Evolutionary conservation across 2,329 filamentous ascomycete species (phyloP).

Genomic region (Fusarium bactridioides): DNA sequence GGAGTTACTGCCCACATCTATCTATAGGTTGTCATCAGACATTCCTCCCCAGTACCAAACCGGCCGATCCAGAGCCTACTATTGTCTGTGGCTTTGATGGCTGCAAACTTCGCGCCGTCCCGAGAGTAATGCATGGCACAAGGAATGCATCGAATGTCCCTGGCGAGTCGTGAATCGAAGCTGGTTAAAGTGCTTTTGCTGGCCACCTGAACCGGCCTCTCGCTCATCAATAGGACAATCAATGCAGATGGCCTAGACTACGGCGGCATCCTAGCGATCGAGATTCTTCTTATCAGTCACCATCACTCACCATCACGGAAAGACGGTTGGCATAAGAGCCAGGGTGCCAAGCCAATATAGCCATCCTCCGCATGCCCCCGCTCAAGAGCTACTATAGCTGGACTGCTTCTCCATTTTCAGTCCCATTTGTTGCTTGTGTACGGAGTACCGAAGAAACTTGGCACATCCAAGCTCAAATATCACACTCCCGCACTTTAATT

Average conservation of each 20-base stretch:
- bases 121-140: not conserved
- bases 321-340: not conserved
- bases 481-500: not conserved
- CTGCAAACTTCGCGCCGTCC: conserved; percentile 22
- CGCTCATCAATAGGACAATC: not conserved
- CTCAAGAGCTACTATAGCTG: not conserved
- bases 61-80: not conserved
- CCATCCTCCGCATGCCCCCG: not conserved
- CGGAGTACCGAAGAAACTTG: conserved; percentile 6
- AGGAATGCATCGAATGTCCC: not conserved
- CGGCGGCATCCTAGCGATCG: not conserved
- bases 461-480: not conserved
- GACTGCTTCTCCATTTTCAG: not conserved
- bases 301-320: not conserved
- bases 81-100: conserved; percentile 13
- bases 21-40: conserved; percentile 2
- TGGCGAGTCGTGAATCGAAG: not conserved
- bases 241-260: not conserved
- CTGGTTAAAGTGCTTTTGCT: not conserved
- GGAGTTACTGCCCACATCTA: not conserved
- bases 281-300: not conserved
- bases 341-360: not conserved
- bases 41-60: conserved; percentile 23
- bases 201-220: not conserved
- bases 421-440: not conserved